Evolutionary conservation across 2,329 filamentous ascomycete genomes (phyloP), one percentile per base, ranked within the genome.

Genomic region (Dryadomyces quercus-mongolicae): DNA sequence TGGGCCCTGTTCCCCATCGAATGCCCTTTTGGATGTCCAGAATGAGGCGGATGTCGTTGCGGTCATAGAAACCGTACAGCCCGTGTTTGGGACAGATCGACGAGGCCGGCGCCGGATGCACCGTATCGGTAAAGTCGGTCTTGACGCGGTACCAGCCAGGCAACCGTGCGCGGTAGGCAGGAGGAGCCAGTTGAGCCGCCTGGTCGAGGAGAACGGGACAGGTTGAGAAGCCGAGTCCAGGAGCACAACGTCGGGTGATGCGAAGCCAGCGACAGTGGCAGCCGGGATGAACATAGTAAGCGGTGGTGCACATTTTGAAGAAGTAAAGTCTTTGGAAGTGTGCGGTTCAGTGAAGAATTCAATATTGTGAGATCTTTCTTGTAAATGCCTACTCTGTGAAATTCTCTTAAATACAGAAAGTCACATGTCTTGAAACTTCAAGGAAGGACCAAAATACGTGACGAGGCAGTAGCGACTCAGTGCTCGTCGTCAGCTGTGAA

Each of bases 211-310:
- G 74, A 42, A 54, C 57, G 0, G 65, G 61, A 64, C 78, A 81
- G 31, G 66, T 74, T 56, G 63, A 65, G 65, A 81, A 80, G 56
- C 77, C 75, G 64, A 70, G 69, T 13, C 71, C 71, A 0, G 74
- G 74, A 4, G 61, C 68, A 66, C 78, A 81, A 6, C 74, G 71
- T 47, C 65, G 57, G 3, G 63, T 64, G 60, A 81, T 69, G 56
- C 71, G 62, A 45, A 74, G 69, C 77, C 77, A 81, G 60, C 68
- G 70, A 68, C 79, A 77, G 12, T 67, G 66, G 70, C 77, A 81
- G 56, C 59, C 60, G 51, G 70, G 71, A 63, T 76, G 73, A 55
- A 68, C 67, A 64, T 71, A 77, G 64, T 74, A 72, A 25, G 66
- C 70, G n/a, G 72, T 68, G 18, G 61, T 59, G 63, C 76, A 80